A percentile compares a stretch with the other conserved stretches of the same genome.
Evolutionary conservation across 768 basidiomycete species (phyloP).

Genomic region (Amanita pallidorosea): DNA sequence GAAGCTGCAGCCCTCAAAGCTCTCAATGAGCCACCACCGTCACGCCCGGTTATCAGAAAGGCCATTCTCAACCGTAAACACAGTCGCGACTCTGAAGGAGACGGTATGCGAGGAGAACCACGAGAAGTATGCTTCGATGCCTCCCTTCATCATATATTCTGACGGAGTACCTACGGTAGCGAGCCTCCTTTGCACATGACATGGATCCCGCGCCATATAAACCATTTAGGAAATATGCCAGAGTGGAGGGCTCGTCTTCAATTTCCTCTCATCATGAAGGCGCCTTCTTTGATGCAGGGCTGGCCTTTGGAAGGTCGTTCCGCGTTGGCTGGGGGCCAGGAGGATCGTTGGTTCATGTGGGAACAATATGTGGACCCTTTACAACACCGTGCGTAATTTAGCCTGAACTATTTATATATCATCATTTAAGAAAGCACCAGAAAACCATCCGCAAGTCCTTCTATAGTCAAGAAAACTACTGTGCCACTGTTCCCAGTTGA

Average conservation of each 20-base stretch:
- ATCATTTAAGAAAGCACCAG: constrained; percentile 19
- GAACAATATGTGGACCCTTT: constrained; percentile 55
- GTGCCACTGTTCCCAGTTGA: constrained; percentile 23
- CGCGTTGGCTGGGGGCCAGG: constrained; percentile 85
- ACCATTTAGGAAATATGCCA: constrained; percentile 73
- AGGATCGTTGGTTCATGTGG: constrained; percentile 66
- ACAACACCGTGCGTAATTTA: constrained; percentile 36
- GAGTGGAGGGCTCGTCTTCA: constrained; percentile 61
- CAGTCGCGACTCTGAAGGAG: constrained; percentile 70
- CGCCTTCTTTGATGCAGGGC: constrained; percentile 66
- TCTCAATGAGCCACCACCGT: constrained; percentile 18
- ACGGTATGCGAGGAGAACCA: constrained; percentile 47
- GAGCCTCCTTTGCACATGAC: constrained; percentile 70
- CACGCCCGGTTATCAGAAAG: constrained; percentile 21
- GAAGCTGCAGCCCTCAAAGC: constrained; percentile 57
- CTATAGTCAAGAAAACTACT: constrained; percentile 41
- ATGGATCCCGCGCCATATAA: constrained; percentile 56
- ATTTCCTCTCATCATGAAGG: constrained; percentile 54
- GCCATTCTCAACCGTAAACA: constrained; percentile 50
- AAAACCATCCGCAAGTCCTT: constrained; percentile 49
- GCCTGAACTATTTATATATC: background rate
- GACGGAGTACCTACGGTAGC: constrained; percentile 27
- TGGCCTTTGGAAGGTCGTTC: constrained; percentile 80
- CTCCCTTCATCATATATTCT: constrained; percentile 2
- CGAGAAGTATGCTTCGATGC: constrained; percentile 38